Evolutionary conservation across 2,329 filamentous ascomycete genomes (phyloP), one percentile per base, ranked within the genome.

Genomic region (Waltergamsia citrina): DNA sequence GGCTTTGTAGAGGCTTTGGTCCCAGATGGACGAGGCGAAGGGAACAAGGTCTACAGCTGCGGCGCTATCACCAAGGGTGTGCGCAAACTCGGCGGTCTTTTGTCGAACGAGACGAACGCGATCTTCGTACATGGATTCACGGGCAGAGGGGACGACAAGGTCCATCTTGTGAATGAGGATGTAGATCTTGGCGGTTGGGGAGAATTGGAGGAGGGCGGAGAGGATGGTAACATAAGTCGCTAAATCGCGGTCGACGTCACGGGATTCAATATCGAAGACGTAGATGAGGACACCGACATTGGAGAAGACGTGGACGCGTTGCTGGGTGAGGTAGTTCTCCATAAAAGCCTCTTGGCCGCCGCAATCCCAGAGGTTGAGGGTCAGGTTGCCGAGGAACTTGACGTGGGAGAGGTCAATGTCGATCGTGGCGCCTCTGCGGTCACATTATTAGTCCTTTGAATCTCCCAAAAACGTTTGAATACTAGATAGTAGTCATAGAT

Each of bases 141-240:
- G 83, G 45, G 82, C 76, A 37, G 82, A 74, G 25, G 79, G 74
- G 45, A 88, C 83, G 32, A 96, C 86, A 18, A 98, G 74, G 56
- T 98, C 92, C 84, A 98, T 95, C 63, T 98, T 98, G 78, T 98
- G 92, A 45, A 98, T 84, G 29, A 98, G 76, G 41, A 92, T 84
- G 62, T 96, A 98, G 49, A 98, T 81, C 54, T 85, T 84, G 41
- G 90, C 86, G 3, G 67, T 65, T 21, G 74, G 67, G 31, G 85
- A 93, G 68, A 79, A 94, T 61, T 96, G 88, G 36, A 81, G 74
- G 25, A 98, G 71, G 1, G 92, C 92, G 32, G 81, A 77, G 46
- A 96, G 85, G 54, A 96, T 92, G 44, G 85, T 82, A 34, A 81
- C 78, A 65, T 96, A 98, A 38, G 87, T 94, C 37, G 90, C 78